phyloP scores from a whole-genome alignment of 2,329 filamentous ascomycete genomes.

The Venturia asperata region DNA sequence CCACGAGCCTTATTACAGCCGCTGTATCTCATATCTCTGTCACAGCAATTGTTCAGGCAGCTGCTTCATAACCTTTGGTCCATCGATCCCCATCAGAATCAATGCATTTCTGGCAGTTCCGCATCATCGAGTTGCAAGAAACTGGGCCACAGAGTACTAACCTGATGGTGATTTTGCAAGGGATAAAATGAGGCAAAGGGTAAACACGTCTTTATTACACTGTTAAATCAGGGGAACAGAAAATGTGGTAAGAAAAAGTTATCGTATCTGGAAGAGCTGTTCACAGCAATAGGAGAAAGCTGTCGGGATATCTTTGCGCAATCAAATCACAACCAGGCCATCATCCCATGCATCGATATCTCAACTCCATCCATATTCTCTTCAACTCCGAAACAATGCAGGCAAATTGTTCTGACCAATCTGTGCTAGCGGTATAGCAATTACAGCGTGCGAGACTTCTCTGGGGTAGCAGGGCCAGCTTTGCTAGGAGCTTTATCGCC shows the following conservation, averaged over 20 bases:
- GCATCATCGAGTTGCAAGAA: no score
- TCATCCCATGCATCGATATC: background rate
- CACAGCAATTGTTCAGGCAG: no score
- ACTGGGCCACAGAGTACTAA: no score
- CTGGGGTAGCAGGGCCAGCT: background rate
- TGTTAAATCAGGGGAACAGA: no score
- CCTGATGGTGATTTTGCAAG: no score
- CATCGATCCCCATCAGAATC: no score
- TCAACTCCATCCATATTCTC: background rate
- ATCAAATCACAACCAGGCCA: background rate
- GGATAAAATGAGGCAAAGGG: no score
- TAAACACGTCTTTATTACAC: no score
- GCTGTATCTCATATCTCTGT: no score
- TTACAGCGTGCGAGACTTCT: background rate
- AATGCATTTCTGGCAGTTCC: no score
- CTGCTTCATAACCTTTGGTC: no score
- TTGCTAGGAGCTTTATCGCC: background rate
- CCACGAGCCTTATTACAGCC: no score
- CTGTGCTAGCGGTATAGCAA: background rate
- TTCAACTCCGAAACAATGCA: background rate
- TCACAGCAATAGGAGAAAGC: background rate
- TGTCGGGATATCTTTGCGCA: slow-evolving; percentile 10
- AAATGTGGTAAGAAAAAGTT: background rate
- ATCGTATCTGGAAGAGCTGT: background rate
- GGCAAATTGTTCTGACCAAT: background rate